These are phyloP conservation scores for Chenopodium formosanum DNA, from an alignment of 148 eudicot genomes.

Conservation along the genomic window DNA sequence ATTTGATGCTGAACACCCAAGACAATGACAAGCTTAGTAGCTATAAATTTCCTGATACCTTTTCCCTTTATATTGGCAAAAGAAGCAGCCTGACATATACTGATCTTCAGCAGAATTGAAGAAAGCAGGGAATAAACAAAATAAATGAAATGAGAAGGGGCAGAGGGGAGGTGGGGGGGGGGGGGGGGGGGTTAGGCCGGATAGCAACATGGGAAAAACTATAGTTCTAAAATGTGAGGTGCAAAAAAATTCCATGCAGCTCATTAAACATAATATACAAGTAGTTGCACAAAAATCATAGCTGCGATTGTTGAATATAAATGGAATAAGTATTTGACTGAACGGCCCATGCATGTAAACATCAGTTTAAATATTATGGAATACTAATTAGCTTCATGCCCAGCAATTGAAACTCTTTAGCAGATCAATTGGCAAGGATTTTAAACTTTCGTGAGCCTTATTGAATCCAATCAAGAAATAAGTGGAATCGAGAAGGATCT, in stretches of 20 bases:
- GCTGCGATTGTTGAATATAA: neutral
- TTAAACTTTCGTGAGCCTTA: neutral
- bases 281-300: neutral
- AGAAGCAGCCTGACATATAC: neutral
- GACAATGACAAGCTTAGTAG: neutral
- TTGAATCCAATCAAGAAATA: neutral
- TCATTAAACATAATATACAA: neutral
- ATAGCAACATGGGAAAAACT: neutral
- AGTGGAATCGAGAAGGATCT: neutral
- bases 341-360: too few relatives aligned
- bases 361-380: neutral
- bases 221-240: neutral
- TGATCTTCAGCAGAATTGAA: neutral
- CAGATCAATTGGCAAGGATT: too few relatives aligned
- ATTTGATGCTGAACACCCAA: neutral
- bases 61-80: too few relatives aligned
- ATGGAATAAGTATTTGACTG: neutral
- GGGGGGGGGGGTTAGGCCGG: neutral
- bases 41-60: too few relatives aligned
- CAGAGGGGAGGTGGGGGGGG: neutral
- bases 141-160: neutral
- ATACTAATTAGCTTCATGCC: neutral
- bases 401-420: neutral
- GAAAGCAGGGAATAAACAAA: neutral
- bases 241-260: neutral